A percentile compares a stretch with the other conserved stretches of the same genome.
These are phyloP conservation scores for Rhodotorula toruloides DNA, from an alignment of 768 basidiomycete genomes.

Conservation along the genomic window DNA sequence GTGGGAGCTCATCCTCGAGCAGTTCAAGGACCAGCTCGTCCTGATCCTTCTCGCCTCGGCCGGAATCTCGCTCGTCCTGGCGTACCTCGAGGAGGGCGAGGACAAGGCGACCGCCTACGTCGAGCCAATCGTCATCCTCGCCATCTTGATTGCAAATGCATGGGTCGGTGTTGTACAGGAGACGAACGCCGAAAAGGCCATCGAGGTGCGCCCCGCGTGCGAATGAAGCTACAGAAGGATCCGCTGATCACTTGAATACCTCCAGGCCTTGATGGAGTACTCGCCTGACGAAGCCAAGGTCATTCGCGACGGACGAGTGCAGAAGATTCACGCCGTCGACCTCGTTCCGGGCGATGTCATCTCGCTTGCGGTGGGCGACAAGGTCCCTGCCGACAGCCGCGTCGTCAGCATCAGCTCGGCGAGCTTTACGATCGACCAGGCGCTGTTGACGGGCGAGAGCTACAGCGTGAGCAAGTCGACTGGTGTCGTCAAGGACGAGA, in stretches of 20 bases:
- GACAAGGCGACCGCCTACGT: conserved; percentile 79
- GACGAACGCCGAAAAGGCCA: conserved; percentile 90
- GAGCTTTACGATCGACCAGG: conserved; percentile 91
- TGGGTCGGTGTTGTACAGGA: conserved; percentile 96
- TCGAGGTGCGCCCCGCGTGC: conserved; percentile 65
- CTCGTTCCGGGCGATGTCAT: conserved; percentile 95
- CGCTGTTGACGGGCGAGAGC: conserved; percentile 92
- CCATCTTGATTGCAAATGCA: conserved; percentile 95
- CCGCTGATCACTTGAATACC: conserved; percentile 6
- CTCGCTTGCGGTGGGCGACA: conserved; percentile 85
- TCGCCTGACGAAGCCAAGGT: conserved; percentile 95
- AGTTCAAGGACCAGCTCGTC: conserved; percentile 98
- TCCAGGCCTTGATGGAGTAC: conserved; percentile 88
- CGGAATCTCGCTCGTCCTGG: conserved; percentile 84
- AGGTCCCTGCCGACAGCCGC: conserved; percentile 89
- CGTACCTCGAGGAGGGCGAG: conserved; percentile 72
- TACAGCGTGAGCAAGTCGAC: conserved; percentile 76
- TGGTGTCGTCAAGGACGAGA: conserved; percentile 60
- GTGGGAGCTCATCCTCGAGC: conserved; percentile 92
- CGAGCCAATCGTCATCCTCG: conserved; percentile 87
- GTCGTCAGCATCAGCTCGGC: conserved; percentile 83
- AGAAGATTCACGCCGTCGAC: conserved; percentile 73
- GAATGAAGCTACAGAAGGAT: neutral
- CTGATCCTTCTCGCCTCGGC: conserved; percentile 93
- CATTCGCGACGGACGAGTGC: conserved; percentile 63